A percentile compares a stretch with the other conserved stretches of the same genome.
phyloP scores from a whole-genome alignment of 2,329 filamentous ascomycete species.

The Xylariales sp. region DNA sequence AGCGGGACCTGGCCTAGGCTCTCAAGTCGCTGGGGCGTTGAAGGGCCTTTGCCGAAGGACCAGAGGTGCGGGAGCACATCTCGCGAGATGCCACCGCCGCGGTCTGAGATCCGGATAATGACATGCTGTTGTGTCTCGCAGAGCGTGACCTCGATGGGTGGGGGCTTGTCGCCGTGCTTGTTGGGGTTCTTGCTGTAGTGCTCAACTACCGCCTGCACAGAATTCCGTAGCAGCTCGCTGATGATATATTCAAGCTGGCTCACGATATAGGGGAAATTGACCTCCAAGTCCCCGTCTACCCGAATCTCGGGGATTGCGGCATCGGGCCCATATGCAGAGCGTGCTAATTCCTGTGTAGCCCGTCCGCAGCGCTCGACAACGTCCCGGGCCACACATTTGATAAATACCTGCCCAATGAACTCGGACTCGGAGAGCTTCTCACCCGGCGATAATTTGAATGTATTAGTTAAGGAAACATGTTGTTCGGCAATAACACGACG shows the following conservation, averaged over 20 bases:
- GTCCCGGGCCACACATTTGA: conserved; percentile 90
- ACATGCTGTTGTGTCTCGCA: conserved; percentile 95
- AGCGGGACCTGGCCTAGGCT: conserved; percentile 89
- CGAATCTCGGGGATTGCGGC: conserved; percentile 82
- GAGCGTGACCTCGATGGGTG: conserved; percentile 92
- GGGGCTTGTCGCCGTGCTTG: conserved; percentile 60
- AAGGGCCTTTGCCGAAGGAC: conserved; percentile 95
- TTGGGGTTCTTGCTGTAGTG: conserved; percentile 62
- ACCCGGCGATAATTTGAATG: conserved; percentile 91
- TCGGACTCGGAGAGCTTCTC: conserved; percentile 79
- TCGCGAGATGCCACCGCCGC: conserved; percentile 88
- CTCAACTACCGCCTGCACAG: conserved; percentile 91
- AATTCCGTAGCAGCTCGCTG: conserved; percentile 93
- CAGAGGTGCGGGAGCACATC: conserved; percentile 90
- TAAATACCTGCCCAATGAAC: conserved; percentile 94
- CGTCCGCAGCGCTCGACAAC: conserved; percentile 86
- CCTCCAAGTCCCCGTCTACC: conserved; percentile 85
- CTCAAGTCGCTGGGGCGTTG: conserved; percentile 79
- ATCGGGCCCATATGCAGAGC: conserved; percentile 77
- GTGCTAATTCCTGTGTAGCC: conserved; percentile 79
- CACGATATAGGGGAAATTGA: conserved; percentile 95
- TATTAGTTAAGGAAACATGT: conserved; percentile 93
- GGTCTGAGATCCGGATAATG: conserved; percentile 95
- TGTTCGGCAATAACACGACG: conserved; percentile 97
- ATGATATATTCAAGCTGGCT: conserved; percentile 98